phyloP scores from a whole-genome alignment of 192 early-diverging fungal genomes.

The Allomyces javanicus region DNA sequence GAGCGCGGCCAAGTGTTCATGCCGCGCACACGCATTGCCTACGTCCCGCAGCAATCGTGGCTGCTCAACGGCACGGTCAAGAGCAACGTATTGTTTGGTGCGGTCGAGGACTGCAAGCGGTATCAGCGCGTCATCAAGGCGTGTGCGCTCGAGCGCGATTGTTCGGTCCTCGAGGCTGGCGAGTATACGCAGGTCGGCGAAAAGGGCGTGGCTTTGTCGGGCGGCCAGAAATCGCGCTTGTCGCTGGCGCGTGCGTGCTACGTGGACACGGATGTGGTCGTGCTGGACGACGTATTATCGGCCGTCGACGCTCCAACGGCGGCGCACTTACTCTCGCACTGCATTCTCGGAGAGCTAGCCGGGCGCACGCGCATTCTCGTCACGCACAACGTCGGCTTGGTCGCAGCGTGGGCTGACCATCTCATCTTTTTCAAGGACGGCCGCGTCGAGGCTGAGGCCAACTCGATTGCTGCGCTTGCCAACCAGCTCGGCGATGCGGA shows the following conservation, averaged over 20 bases:
- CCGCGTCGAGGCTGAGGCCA: background rate
- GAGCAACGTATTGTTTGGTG: constrained; percentile 50
- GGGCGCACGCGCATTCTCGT: constrained; percentile 10
- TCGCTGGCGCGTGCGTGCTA: constrained; percentile 75
- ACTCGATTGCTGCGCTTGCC: background rate
- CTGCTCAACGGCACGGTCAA: constrained; percentile 50
- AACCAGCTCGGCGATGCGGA: no score
- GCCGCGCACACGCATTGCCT: constrained; percentile 22
- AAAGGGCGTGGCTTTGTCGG: constrained; percentile 14
- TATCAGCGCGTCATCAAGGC: constrained; percentile 30
- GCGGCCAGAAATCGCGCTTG: constrained; percentile 80
- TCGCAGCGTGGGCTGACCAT: constrained; percentile 10
- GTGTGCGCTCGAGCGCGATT: constrained; percentile 33
- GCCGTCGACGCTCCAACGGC: constrained; percentile 93
- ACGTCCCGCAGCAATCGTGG: constrained; percentile 69
- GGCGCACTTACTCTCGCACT: constrained; percentile 58
- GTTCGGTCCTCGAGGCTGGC: constrained; percentile 24
- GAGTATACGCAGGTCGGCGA: background rate
- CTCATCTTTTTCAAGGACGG: constrained; percentile 16
- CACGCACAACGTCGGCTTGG: constrained; percentile 25
- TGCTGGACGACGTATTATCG: constrained; percentile 80
- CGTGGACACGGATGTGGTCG: constrained; percentile 33
- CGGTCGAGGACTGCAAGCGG: constrained; percentile 24
- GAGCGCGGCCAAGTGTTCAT: constrained; percentile 13
- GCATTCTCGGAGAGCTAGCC: constrained; percentile 35